phyloP scores from a whole-genome alignment of 1,284 basidiomycete genomes.

The Termitomyces sp. region DNA sequence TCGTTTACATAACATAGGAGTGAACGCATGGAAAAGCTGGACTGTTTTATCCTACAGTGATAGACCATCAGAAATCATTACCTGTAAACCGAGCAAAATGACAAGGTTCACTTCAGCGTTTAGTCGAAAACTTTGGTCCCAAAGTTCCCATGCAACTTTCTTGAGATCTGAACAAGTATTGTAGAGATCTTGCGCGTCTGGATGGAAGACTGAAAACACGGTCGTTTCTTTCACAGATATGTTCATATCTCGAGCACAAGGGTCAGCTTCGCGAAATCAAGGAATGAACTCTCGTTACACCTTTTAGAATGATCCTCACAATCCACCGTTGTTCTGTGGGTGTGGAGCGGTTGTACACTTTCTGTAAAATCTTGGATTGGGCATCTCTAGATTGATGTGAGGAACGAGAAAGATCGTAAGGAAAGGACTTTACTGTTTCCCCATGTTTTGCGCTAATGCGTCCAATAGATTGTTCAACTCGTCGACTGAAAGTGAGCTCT shows the following conservation, averaged over 20 bases:
- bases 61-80: not conserved
- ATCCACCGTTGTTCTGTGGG: constrained; percentile 89
- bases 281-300: constrained; percentile 29
- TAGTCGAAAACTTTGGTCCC: constrained; percentile 59
- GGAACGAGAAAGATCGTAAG: not conserved
- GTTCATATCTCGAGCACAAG: constrained; percentile 51
- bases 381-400: constrained; percentile 46
- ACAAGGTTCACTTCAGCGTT: constrained; percentile 46
- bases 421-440: constrained; percentile 51
- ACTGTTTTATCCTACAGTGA: constrained; percentile 72
- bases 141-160: constrained; percentile 81
- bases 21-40: constrained; percentile 78
- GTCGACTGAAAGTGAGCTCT: constrained; percentile 71
- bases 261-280: not conserved
- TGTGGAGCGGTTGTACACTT: constrained; percentile 74
- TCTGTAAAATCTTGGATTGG: constrained; percentile 70
- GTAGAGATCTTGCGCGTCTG: constrained; percentile 85
- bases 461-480: constrained; percentile 80
- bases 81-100: not conserved
- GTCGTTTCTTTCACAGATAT: constrained; percentile 86
- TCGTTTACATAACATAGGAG: constrained; percentile 90
- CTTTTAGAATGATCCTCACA: constrained; percentile 89
- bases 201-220: constrained; percentile 84
- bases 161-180: constrained; percentile 94
- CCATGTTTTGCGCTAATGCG: constrained; percentile 61